Evolutionary conservation across 176 grass and related monocot genomes (phyloP).

Genomic region (Rhipidocladum racemiflorum): DNA sequence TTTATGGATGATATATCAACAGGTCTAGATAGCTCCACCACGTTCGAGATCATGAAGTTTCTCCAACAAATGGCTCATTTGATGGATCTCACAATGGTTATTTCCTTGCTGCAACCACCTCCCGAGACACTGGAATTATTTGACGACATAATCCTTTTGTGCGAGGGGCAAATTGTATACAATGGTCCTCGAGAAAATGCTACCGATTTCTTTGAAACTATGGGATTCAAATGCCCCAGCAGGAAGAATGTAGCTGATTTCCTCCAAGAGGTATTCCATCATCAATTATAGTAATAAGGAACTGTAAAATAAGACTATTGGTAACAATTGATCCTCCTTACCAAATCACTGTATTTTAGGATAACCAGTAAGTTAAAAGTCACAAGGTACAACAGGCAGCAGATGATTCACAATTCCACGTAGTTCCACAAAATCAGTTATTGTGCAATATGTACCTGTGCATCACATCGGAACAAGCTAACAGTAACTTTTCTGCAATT

Average conservation of each 20-base stretch:
- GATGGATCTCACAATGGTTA: constrained; percentile 84
- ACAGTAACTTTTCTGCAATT: constrained; percentile 8
- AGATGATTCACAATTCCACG: not conserved
- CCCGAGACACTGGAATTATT: constrained; percentile 90
- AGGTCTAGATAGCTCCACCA: constrained; percentile 92
- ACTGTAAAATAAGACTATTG: not conserved
- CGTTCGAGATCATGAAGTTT: constrained; percentile 85
- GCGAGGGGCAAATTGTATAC: constrained; percentile 89
- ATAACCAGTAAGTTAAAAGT: not conserved
- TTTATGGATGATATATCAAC: constrained; percentile 99
- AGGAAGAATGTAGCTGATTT: constrained; percentile 93
- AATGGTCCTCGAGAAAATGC: constrained; percentile 86
- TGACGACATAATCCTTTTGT: constrained; percentile 89
- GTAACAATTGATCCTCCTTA: not conserved
- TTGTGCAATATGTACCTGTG: not conserved
- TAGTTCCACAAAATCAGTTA: not conserved
- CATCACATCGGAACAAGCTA: constrained; percentile 12
- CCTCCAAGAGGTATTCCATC: constrained; percentile 82
- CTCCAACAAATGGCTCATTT: constrained; percentile 78
- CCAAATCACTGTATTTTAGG: not conserved
- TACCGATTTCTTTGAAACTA: constrained; percentile 65
- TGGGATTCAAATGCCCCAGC: constrained; percentile 83
- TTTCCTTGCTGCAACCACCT: constrained; percentile 92
- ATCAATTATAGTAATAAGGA: constrained; percentile 1
- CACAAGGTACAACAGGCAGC: not conserved